These are phyloP conservation scores for Zygnema cylindricum DNA, from an alignment of 139 green algal species.

Conservation along the genomic window DNA sequence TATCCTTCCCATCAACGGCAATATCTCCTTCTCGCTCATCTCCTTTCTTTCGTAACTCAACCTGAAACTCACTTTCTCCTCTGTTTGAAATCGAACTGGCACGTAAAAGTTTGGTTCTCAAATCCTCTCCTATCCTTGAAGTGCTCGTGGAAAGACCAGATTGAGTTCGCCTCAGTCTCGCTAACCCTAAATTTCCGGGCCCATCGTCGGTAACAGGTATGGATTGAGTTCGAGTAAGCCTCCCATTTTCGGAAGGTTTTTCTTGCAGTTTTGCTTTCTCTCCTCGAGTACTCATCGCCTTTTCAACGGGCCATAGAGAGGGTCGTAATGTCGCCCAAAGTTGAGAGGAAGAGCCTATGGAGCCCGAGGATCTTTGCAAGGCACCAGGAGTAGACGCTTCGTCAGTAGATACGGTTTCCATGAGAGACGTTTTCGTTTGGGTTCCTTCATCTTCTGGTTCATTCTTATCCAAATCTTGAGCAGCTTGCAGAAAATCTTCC, in stretches of 20 bases:
- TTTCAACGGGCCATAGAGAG: conserved; percentile 25
- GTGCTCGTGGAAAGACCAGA: no score
- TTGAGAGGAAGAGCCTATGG: background rate
- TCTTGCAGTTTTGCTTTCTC: background rate
- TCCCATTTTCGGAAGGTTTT: background rate
- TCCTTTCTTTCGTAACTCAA: no score
- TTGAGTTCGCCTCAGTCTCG: no score
- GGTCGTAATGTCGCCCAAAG: conserved; percentile 14
- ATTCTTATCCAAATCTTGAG: background rate
- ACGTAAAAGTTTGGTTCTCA: no score
- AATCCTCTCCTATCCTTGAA: no score
- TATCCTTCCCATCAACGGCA: no score
- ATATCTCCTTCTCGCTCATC: no score
- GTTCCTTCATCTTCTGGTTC: background rate
- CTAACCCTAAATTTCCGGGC: no score
- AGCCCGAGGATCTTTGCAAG: background rate
- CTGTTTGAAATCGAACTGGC: no score
- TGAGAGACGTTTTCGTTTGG: background rate
- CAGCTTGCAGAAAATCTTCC: conserved; percentile 32
- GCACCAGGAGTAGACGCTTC: background rate
- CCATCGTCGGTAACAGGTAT: background rate
- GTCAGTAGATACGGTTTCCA: background rate
- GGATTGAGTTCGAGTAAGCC: background rate
- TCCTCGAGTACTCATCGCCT: background rate
- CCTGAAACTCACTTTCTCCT: no score